Evolutionary conservation across 768 basidiomycete genomes (phyloP).

Genomic region (Tylopilus balloui): DNA sequence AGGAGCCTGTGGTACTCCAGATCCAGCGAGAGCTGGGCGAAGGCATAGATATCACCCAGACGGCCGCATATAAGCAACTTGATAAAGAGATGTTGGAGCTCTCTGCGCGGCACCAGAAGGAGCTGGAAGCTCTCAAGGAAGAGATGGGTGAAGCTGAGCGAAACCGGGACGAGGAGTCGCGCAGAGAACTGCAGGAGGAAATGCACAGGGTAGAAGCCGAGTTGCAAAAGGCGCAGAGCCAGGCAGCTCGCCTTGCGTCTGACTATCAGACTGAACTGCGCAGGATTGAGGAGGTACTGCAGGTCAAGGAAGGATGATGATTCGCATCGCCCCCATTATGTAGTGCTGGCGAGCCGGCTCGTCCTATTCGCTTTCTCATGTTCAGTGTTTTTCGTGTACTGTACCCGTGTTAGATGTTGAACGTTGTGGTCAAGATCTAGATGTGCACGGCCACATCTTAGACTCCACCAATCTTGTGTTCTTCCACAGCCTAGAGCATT

Average conservation of each 20-base stretch:
- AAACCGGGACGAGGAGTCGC: slow-evolving; percentile 43
- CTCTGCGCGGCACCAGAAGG: slow-evolving; percentile 41
- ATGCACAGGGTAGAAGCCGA: slow-evolving; percentile 29
- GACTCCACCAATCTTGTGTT: slow-evolving; percentile 6
- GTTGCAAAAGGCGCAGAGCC: slow-evolving; percentile 27
- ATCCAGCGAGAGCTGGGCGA: slow-evolving; percentile 54
- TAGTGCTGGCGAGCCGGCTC: slow-evolving; percentile 23
- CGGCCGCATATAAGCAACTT: slow-evolving; percentile 50
- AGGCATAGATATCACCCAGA: slow-evolving; percentile 46
- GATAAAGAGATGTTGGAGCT: slow-evolving; percentile 46
- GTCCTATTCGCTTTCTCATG: slow-evolving; percentile 3
- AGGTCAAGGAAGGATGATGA: slow-evolving; percentile 31
- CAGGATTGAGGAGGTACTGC: slow-evolving; percentile 32
- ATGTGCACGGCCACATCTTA: slow-evolving; percentile 3
- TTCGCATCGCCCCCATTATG: slow-evolving; percentile 16
- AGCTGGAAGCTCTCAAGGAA: slow-evolving; percentile 42
- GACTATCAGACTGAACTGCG: slow-evolving; percentile 33
- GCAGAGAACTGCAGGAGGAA: slow-evolving; percentile 43
- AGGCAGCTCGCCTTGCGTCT: slow-evolving; percentile 28
- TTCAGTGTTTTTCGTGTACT: slow-evolving; percentile 5
- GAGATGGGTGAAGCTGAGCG: slow-evolving; percentile 47
- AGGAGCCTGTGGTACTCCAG: slow-evolving; percentile 40
- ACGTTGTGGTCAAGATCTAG: slow-evolving; percentile 14
- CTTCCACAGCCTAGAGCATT: slow-evolving; percentile 1
- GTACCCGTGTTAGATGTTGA: slow-evolving; percentile 7